These are phyloP conservation scores for Herpetospermum pedunculosum DNA, from an alignment of 306 rosid species.

Conservation along the genomic window DNA sequence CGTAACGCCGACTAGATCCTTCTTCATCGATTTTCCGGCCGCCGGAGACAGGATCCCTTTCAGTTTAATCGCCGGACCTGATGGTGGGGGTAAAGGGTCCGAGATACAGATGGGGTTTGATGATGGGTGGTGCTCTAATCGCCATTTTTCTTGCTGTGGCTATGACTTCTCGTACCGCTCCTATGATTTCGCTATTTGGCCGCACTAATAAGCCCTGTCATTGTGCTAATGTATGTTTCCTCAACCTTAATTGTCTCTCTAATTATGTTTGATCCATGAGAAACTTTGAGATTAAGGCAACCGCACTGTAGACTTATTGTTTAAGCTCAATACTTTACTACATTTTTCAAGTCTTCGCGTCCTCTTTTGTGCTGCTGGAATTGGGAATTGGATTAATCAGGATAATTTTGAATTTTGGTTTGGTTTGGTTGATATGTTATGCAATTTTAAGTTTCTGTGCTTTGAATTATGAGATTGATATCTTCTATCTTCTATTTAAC, in stretches of 20 bases:
- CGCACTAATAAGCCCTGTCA: constrained; percentile 41
- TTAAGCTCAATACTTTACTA: background rate
- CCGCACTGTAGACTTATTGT: background rate
- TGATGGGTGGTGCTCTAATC: constrained; percentile 40
- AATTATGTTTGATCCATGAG: background rate
- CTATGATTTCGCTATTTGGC: constrained; percentile 37
- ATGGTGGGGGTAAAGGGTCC: constrained; percentile 30
- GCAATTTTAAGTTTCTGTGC: background rate
- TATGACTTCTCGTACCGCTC: constrained; percentile 35
- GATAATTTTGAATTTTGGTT: background rate
- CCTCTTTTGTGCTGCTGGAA: background rate
- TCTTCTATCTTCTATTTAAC: background rate
- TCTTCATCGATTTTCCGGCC: background rate
- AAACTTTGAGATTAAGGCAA: background rate
- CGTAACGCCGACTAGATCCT: background rate
- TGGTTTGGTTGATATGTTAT: background rate
- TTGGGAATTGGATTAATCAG: background rate
- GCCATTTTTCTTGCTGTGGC: constrained; percentile 44
- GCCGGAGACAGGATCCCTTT: background rate
- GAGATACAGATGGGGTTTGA: constrained; percentile 43
- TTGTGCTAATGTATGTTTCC: constrained; percentile 50
- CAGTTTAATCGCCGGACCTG: background rate
- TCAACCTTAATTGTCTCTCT: background rate
- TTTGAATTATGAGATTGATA: background rate
- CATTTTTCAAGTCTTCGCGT: background rate